Evolutionary conservation across 1,139 yeast species (phyloP), one percentile per base, ranked within the genome.

Genomic region (Candida frijolesensis): DNA sequence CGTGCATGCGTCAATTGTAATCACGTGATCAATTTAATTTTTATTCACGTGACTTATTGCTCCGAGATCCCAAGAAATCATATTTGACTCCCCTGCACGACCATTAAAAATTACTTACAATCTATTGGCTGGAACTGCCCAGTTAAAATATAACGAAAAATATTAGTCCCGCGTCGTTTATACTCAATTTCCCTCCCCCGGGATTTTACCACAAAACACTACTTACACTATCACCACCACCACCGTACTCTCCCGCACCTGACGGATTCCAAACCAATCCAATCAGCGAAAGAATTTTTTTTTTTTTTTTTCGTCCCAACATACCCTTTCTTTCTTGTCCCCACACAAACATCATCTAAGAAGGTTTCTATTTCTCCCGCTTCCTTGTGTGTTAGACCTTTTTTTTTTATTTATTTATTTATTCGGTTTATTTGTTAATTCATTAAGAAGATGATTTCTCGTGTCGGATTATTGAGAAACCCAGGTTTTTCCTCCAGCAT

Each of bases 391-490:
- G 29, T 25, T 25, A 25, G 29, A 25, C 29, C 8, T 22, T 16
- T 38, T 38, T 38, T 22, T 38, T 35, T 14, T 35, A 27, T 33
- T 25, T 22, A n/a, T 35, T 15, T 35, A 15, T 22, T 12, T 14
- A 34, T 22, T 16, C 42, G 14, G 4, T 19, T 19, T 19, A 19
- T 19, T 19, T 19, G 22, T 19, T 19, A 19, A 19, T 19, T 15
- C 25, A 5, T 34, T 19, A 15, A 8, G 42, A 51, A 32, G 9
- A 57, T 58, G 60, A 50, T 57, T 47, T 54, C 60, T 34, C 59
- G 61, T 49, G 48, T 57, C 48, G 59, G 61, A 39, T 57, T 57
- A 48, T 48, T 56, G 40, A 54, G 45, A 44, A 54, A 43, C 42
- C 56, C 55, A 41, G 44, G 53, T 18, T 18, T 43, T 19, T 22